phyloP scores from a whole-genome alignment of 768 basidiomycete species.

The Mrakia hoshinonis region DNA sequence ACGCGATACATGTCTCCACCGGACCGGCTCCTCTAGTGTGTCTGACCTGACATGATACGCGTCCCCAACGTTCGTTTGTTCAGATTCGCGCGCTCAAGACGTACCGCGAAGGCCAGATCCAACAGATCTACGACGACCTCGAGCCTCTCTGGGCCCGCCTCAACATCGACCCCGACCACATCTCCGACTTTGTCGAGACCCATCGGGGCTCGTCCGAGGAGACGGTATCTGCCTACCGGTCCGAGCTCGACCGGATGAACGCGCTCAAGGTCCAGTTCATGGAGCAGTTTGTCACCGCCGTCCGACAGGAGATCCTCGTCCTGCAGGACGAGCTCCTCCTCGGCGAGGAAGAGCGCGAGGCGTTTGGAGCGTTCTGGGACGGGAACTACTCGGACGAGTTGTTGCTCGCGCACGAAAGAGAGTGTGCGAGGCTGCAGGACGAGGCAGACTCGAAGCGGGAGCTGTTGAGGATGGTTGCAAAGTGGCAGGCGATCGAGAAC shows the following conservation, averaged over 20 bases:
- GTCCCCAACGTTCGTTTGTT: neutral
- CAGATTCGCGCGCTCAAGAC: constrained; percentile 63
- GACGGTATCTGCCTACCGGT: constrained; percentile 58
- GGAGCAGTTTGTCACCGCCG: constrained; percentile 71
- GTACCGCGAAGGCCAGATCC: constrained; percentile 71
- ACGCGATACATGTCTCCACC: neutral
- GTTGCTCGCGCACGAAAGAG: constrained; percentile 71
- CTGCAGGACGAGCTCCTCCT: constrained; percentile 83
- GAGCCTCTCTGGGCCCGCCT: constrained; percentile 83
- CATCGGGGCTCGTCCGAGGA: constrained; percentile 72
- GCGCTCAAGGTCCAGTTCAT: constrained; percentile 80
- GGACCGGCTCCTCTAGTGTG: too few species aligned
- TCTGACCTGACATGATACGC: neutral
- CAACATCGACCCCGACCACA: constrained; percentile 65
- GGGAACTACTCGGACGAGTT: constrained; percentile 87
- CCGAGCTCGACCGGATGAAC: constrained; percentile 81
- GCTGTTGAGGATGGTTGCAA: constrained; percentile 64
- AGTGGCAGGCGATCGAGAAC: constrained; percentile 82
- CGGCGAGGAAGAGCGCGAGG: constrained; percentile 68
- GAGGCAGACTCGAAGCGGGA: constrained; percentile 66
- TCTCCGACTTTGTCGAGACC: constrained; percentile 85
- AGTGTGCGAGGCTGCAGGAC: constrained; percentile 69
- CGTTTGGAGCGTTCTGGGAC: constrained; percentile 73
- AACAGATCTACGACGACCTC: constrained; percentile 85
- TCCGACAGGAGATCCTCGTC: constrained; percentile 65